Conservation (phyloP, 306 rosid species). For the Fagus sylvatica region DNA sequence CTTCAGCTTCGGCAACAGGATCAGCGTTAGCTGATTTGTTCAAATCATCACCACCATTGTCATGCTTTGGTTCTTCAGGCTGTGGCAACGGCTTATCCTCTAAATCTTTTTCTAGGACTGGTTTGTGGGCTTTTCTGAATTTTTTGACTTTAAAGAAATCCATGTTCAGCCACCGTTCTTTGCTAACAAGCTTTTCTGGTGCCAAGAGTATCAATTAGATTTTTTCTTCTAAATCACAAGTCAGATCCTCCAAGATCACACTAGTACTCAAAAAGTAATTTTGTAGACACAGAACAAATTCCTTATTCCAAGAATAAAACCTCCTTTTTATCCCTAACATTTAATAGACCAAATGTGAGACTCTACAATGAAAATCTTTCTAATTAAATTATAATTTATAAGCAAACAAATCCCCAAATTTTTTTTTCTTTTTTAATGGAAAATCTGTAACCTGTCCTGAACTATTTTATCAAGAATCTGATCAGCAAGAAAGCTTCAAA, state of each 20-base stretch:
- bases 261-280: slow-evolving; percentile 16
- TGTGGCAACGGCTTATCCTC: slow-evolving; percentile 42
- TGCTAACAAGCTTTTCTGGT: slow-evolving; percentile 4
- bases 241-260: slow-evolving; percentile 22
- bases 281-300: neutral
- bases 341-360: neutral
- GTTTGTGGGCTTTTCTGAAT: slow-evolving; percentile 64
- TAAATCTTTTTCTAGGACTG: slow-evolving; percentile 38
- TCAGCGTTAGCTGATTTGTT: slow-evolving; percentile 54
- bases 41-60: slow-evolving; percentile 32
- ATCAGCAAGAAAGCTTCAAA: slow-evolving; percentile 10
- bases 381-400: neutral
- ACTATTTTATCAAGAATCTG: slow-evolving; percentile 13
- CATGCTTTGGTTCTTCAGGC: slow-evolving; percentile 53
- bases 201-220: neutral
- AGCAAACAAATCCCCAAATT: slow-evolving; percentile 8
- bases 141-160: slow-evolving; percentile 71
- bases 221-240: slow-evolving; percentile 26
- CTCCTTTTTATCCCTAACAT: neutral
- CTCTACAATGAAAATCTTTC: neutral
- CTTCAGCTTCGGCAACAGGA: slow-evolving; percentile 56
- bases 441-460: neutral
- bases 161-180: slow-evolving; percentile 40
- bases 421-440: neutral
- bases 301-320: neutral